Conservation (phyloP, 371 early-diverging fungal genomes). For the Mortierella sp. region DNA sequence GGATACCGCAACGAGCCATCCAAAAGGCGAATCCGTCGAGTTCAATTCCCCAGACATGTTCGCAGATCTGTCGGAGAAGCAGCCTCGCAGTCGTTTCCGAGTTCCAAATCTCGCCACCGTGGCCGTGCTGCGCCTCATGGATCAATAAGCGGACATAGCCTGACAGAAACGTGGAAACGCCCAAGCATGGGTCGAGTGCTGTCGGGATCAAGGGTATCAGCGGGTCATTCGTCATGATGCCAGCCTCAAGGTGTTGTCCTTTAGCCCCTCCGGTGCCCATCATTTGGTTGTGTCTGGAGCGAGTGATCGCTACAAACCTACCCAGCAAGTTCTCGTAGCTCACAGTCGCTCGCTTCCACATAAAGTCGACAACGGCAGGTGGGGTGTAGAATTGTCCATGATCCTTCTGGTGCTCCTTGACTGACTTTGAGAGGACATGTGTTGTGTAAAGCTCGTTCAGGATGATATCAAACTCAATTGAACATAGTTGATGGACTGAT, state of each 20-base stretch:
- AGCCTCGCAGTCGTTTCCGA: constrained; percentile 35
- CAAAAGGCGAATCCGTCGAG: constrained; percentile 69
- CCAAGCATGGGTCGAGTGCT: constrained; percentile 72
- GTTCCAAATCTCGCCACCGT: constrained; percentile 55
- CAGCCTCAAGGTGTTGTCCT: too few relatives aligned
- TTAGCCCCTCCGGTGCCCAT: too few relatives aligned
- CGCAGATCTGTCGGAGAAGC: constrained; percentile 52
- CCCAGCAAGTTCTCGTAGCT: constrained; percentile 20
- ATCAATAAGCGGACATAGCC: constrained; percentile 61
- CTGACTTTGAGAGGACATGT: constrained; percentile 60
- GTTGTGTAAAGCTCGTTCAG: constrained; percentile 61
- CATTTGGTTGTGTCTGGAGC: too few relatives aligned
- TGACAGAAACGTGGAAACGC: constrained; percentile 70
- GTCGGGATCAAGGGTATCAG: constrained; percentile 47
- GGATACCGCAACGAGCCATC: constrained; percentile 49
- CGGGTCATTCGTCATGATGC: not conserved
- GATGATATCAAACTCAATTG: constrained; percentile 35
- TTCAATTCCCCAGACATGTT: constrained; percentile 69
- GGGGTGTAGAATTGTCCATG: constrained; percentile 78
- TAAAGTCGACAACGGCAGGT: constrained; percentile 65
- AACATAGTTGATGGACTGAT: not conserved
- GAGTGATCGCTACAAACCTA: constrained; percentile 10
- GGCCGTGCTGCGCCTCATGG: constrained; percentile 33
- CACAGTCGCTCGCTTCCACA: constrained; percentile 62
- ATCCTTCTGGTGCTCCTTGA: constrained; percentile 70